Conservation (phyloP, 495 filamentous ascomycete species). For the Penicillium lividum region DNA sequence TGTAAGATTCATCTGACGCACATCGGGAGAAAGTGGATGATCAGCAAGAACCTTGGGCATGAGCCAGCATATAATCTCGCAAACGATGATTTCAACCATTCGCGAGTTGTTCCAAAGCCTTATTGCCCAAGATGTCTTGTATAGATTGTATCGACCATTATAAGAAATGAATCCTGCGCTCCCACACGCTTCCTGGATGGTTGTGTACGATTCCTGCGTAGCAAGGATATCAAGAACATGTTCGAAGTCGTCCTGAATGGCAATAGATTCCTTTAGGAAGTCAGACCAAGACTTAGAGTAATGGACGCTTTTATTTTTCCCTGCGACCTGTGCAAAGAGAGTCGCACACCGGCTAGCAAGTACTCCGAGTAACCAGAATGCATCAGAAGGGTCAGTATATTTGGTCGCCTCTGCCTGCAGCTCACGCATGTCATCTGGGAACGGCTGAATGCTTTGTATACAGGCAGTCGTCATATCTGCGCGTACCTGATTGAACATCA, state of each 20-base stretch:
- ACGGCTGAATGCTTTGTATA: conserved; percentile 19
- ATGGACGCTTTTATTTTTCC: conserved; percentile 4
- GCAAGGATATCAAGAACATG: conserved; percentile 15
- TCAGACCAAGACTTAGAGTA: conserved; percentile 11
- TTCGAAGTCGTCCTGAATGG: conserved; percentile 22
- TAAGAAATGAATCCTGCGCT: conserved; percentile 18
- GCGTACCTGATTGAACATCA: conserved; percentile 58
- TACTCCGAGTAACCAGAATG: conserved; percentile 26
- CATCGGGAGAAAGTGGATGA: conserved; percentile 6
- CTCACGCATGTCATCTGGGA: conserved; percentile 25
- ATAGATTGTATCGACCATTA: conserved; percentile 26
- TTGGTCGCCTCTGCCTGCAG: conserved; percentile 32
- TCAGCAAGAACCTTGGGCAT: conserved; percentile 19
- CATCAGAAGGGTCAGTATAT: conserved; percentile 17
- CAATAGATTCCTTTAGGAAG: conserved; percentile 22
- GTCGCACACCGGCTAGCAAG: conserved; percentile 23
- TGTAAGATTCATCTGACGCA: conserved; percentile 1
- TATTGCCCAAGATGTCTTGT: conserved; percentile 25
- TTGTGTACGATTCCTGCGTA: conserved; percentile 28
- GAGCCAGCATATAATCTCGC: conserved; percentile 22
- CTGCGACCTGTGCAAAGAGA: conserved; percentile 14
- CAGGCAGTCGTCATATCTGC: conserved; percentile 30
- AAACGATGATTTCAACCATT: conserved; percentile 26
- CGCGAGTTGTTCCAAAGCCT: conserved; percentile 33
- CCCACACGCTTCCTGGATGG: conserved; percentile 5